phyloP scores from a whole-genome alignment of 768 basidiomycete species.

The Psilocybe sp. region DNA sequence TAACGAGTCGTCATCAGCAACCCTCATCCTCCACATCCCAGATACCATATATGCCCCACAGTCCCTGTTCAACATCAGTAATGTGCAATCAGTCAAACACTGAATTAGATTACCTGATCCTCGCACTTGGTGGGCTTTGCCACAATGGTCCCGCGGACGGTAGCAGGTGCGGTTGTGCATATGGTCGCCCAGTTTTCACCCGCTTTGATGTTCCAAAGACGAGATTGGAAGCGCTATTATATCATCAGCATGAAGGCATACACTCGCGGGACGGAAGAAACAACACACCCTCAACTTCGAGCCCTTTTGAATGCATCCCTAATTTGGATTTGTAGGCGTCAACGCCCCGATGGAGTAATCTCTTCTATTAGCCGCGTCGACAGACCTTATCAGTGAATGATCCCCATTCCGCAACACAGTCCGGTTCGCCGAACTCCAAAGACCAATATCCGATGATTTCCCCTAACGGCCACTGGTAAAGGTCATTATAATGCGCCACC shows the following conservation, averaged over 20 bases:
- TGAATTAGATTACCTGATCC: constrained; percentile 18
- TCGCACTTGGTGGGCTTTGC: constrained; percentile 24
- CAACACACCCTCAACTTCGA: constrained; percentile 22
- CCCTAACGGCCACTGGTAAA: constrained; percentile 24
- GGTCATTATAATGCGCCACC: background rate
- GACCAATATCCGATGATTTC: constrained; percentile 28
- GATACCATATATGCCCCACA: constrained; percentile 29
- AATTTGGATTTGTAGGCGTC: background rate
- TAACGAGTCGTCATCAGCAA: constrained; percentile 18
- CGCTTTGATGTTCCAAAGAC: constrained; percentile 23
- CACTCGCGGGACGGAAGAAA: background rate
- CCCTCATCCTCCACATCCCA: constrained; percentile 30
- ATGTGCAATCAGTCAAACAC: background rate
- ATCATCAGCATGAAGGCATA: background rate
- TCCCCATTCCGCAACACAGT: constrained; percentile 29
- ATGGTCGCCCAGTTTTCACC: constrained; percentile 24
- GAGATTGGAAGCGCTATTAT: constrained; percentile 26
- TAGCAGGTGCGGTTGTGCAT: constrained; percentile 27
- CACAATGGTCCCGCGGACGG: constrained; percentile 19
- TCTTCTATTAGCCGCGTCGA: background rate
- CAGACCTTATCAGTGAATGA: constrained; percentile 26
- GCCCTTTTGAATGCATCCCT: constrained; percentile 27
- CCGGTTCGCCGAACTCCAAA: constrained; percentile 20
- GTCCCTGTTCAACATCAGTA: constrained; percentile 19
- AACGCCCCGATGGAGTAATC: background rate